Base-by-base conservation (phyloP, 768 basidiomycete genomes). In the Tulasnella sp. region DNA sequence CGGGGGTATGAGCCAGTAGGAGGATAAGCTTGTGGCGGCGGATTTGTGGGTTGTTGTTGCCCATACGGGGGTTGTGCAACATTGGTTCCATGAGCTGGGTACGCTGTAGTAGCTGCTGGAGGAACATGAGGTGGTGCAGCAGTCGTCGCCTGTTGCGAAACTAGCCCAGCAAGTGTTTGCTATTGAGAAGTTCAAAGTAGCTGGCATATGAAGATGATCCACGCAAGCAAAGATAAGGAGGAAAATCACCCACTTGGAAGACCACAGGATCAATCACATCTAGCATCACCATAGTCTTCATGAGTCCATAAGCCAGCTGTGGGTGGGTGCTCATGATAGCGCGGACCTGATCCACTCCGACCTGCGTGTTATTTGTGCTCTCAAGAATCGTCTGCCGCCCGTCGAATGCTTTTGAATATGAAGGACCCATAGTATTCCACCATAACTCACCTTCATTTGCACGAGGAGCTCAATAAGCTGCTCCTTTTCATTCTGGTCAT, bases 271-370 rank as follows among this genome's bases (percentile, higher is more conserved):
- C 70, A 10, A 72, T 67, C n/a, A 71, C 64, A 51, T 69, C 67
- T 65, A 72, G 67, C 54, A 69, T 60, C 29, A 72, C 64, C 71
- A 72, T 70, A 5, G 67, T 67, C 56, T 72, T 70, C 60, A 72
- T 70, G n/a, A 72, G 58, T 16, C 70, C 70, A 56, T 72, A 72
- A 5, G 69, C 67, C 2, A 72, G 65, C 57, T 72, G 70, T 22
- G 71, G 71, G 53, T 70, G 64, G n/a, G 60, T 52, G 3, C 56
- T 59, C 27, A 72, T 62, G 27, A 72, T 60, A 10, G 62, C 59
- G 37, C 67, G 60, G 6, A 69, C 71, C 58, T 70, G 68, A 24
- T 67, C 67, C 3, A 47, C 27, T 13, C 40, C 48, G n/a, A 22
- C 52, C 5, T 42, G 55, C 24, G 52, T 34, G 40, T 51, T 51